Percentiles rank a stretch among this genome's conserved stretches.
Conservation (phyloP, 805 yeast genomes). For the Saturnispora serradocipensis region DNA sequence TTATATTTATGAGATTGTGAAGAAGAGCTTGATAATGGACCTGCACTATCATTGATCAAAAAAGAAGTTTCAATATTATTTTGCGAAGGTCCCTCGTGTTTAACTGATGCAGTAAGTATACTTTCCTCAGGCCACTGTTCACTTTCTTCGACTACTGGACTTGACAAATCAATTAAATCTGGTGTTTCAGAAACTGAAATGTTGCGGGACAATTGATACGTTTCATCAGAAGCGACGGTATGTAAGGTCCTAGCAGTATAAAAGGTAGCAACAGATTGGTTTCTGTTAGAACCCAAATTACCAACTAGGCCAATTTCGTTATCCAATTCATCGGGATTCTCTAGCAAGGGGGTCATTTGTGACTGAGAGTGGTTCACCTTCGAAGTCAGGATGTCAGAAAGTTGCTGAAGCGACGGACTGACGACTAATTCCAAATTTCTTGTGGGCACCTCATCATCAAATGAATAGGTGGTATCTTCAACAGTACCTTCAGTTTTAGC, state of each 20-base stretch:
- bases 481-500: slow-evolving; percentile 1
- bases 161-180: slow-evolving; percentile 25
- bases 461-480: slow-evolving; percentile 1
- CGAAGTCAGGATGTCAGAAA: slow-evolving; percentile 25
- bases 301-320: slow-evolving; percentile 1
- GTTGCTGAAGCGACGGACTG: slow-evolving; percentile 30
- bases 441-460: slow-evolving; percentile 24
- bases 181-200: slow-evolving; percentile 10
- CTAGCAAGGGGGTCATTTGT: slow-evolving; percentile 13
- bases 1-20: neutral
- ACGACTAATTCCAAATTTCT: slow-evolving; percentile 24
- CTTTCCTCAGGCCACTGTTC: neutral
- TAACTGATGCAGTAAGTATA: neutral
- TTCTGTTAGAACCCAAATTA: slow-evolving; percentile 7
- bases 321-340: slow-evolving; percentile 13
- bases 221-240: slow-evolving; percentile 17
- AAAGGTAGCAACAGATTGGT: slow-evolving; percentile 24
- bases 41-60: neutral
- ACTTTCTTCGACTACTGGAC: slow-evolving; percentile 15
- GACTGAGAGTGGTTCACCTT: slow-evolving; percentile 15
- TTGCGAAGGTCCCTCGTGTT: neutral
- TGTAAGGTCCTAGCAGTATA: slow-evolving; percentile 19
- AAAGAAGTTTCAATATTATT: neutral
- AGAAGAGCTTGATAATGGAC: neutral
- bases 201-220: slow-evolving; percentile 1